Evolutionary conservation across 1,284 basidiomycete genomes (phyloP).

Genomic region (Abortiporus biennis): DNA sequence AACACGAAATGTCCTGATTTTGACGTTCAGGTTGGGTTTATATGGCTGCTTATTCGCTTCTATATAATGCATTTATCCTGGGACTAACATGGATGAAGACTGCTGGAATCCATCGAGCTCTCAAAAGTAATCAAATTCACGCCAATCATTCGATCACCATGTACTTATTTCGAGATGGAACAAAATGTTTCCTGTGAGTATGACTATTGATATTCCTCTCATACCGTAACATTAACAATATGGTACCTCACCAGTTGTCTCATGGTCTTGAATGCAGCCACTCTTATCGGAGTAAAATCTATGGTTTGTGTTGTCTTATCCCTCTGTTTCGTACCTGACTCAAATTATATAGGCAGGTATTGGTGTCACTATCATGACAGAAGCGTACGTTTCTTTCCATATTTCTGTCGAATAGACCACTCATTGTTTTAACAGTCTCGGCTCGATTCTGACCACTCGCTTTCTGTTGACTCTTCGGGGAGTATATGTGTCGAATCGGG

Average conservation of each 20-base stretch:
- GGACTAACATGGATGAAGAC: conserved; percentile 17
- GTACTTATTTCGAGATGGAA: conserved; percentile 16
- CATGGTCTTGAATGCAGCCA: conserved; percentile 14
- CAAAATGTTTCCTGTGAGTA: conserved; percentile 15
- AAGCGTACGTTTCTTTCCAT: not conserved
- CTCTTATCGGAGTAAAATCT: conserved; percentile 13
- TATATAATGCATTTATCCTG: conserved; percentile 13
- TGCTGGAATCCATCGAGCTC: conserved; percentile 5
- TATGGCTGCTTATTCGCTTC: conserved; percentile 13
- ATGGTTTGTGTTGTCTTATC: not conserved
- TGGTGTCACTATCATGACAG: not conserved
- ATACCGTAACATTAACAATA: too few species aligned
- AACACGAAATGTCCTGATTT: not conserved
- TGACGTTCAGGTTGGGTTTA: conserved; percentile 13
- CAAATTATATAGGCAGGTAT: not conserved
- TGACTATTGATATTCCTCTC: not conserved
- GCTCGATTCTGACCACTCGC: conserved; percentile 11
- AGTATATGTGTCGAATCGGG: not conserved
- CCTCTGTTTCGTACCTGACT: not conserved
- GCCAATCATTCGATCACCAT: conserved; percentile 3
- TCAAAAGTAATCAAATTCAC: not conserved
- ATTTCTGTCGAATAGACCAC: too few species aligned
- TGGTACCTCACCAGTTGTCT: conserved; percentile 4
- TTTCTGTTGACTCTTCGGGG: conserved; percentile 13
- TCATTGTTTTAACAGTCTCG: conserved; percentile 3